A percentile compares a stretch with the other conserved stretches of the same genome.
These are phyloP conservation scores for Prunus davidiana DNA, from an alignment of 306 rosid species.

Conservation along the genomic window DNA sequence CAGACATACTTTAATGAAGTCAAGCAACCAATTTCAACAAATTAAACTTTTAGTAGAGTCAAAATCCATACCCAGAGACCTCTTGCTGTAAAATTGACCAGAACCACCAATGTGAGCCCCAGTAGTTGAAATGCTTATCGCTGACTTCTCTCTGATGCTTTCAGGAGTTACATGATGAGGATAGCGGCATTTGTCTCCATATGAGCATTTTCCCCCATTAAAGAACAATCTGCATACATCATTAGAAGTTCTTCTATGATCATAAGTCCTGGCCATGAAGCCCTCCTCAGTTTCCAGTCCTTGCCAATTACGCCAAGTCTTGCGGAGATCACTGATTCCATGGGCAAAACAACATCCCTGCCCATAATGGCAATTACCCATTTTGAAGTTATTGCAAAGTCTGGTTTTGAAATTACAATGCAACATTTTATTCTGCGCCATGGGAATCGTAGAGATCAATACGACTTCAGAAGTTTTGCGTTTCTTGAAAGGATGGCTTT, in stretches of 20 bases:
- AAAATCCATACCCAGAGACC: constrained; percentile 10
- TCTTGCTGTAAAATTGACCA: constrained; percentile 12
- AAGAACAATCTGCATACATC: constrained; percentile 33
- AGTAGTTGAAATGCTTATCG: not conserved
- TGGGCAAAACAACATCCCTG: constrained; percentile 36
- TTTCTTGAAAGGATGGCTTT: constrained; percentile 9
- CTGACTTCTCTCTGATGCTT: constrained; percentile 5
- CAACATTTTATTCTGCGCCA: not conserved
- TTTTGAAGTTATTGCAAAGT: constrained; percentile 31
- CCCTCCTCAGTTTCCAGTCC: not conserved
- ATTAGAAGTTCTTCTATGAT: not conserved
- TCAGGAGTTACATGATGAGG: constrained; percentile 20
- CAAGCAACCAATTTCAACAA: not conserved
- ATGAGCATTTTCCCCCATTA: constrained; percentile 23
- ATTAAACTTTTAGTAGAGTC: not conserved
- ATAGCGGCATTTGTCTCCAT: constrained; percentile 43
- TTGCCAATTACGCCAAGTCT: not conserved
- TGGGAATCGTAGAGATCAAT: not conserved
- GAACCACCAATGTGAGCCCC: constrained; percentile 2
- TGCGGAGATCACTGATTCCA: constrained; percentile 15
- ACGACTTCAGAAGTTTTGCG: not conserved
- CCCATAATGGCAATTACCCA: constrained; percentile 23
- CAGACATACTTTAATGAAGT: too few species aligned
- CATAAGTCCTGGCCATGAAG: not conserved
- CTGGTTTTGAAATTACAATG: constrained; percentile 23